Evolutionary conservation across 306 rosid species (phyloP).

Genomic region (Geum urbanum): DNA sequence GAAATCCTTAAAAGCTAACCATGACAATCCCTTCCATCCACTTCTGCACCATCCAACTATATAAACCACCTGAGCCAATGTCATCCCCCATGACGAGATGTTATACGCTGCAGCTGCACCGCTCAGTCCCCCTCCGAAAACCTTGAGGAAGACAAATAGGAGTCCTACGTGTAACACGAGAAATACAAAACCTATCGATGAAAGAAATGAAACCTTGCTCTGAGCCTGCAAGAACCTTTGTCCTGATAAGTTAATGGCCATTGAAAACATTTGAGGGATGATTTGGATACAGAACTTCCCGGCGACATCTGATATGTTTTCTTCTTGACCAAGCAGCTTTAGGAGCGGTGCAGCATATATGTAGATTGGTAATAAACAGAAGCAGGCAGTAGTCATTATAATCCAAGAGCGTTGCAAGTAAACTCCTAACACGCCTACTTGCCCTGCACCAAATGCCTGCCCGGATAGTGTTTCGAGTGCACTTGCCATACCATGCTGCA

Average conservation of each 20-base stretch:
- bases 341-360: slow-evolving; percentile 54
- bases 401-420: slow-evolving; percentile 92
- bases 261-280: slow-evolving; percentile 87
- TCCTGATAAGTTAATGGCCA: slow-evolving; percentile 73
- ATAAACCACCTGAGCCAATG: slow-evolving; percentile 66
- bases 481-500: slow-evolving; percentile 96
- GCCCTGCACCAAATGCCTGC: slow-evolving; percentile 94
- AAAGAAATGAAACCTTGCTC: slow-evolving; percentile 57
- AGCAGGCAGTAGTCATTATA: slow-evolving; percentile 46
- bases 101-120: slow-evolving; percentile 79
- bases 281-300: slow-evolving; percentile 69
- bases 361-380: slow-evolving; percentile 57
- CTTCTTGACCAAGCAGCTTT: slow-evolving; percentile 69
- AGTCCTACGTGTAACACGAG: slow-evolving; percentile 40
- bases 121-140: slow-evolving; percentile 53
- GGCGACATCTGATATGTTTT: slow-evolving; percentile 58
- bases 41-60: slow-evolving; percentile 71
- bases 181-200: slow-evolving; percentile 65
- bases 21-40: slow-evolving; percentile 81
- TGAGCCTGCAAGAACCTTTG: slow-evolving; percentile 94
- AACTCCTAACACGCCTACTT: slow-evolving; percentile 80
- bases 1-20: slow-evolving; percentile 79
- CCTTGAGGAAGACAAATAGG: slow-evolving; percentile 43
- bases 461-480: slow-evolving; percentile 95
- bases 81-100: slow-evolving; percentile 63